phyloP scores from a whole-genome alignment of 169 alveolate genomes.

The Prorocentrum cordatum region DNA sequence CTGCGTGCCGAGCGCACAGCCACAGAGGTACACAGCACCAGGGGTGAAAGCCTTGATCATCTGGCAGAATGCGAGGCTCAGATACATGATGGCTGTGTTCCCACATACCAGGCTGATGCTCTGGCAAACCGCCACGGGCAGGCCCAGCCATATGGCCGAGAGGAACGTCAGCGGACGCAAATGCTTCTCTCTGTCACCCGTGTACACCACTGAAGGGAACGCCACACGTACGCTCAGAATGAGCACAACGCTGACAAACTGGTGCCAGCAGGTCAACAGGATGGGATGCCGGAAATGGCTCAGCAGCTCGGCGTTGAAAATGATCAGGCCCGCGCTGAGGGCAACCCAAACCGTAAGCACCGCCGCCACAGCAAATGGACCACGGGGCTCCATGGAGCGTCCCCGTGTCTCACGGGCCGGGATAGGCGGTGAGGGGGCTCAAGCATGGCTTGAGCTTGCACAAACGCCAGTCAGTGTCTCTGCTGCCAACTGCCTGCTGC shows the following conservation, averaged over 20 bases:
- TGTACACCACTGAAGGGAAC: background rate
- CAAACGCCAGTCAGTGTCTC: no score
- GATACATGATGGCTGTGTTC: conserved; percentile 21
- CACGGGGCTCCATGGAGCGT: no score
- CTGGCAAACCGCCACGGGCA: conserved; percentile 40
- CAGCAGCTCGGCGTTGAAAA: conserved; percentile 35
- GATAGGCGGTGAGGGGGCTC: no score
- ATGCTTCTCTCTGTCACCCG: background rate
- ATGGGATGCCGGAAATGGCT: conserved; percentile 25
- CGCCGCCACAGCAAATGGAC: no score
- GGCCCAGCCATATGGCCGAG: conserved; percentile 11
- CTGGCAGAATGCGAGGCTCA: no score
- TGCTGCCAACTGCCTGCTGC: no score
- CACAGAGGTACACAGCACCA: no score
- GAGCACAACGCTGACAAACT: background rate
- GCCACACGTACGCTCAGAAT: background rate
- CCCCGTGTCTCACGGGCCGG: no score
- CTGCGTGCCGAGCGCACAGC: no score
- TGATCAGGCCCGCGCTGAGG: conserved; percentile 49
- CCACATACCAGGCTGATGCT: background rate
- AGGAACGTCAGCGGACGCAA: background rate
- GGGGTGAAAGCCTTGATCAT: no score
- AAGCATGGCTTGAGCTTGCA: no score
- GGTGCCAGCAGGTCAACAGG: conserved; percentile 51
- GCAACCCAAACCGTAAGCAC: no score